Conservation (phyloP, 805 yeast species). For the Saccharomycopsis synnaedendra region DNA sequence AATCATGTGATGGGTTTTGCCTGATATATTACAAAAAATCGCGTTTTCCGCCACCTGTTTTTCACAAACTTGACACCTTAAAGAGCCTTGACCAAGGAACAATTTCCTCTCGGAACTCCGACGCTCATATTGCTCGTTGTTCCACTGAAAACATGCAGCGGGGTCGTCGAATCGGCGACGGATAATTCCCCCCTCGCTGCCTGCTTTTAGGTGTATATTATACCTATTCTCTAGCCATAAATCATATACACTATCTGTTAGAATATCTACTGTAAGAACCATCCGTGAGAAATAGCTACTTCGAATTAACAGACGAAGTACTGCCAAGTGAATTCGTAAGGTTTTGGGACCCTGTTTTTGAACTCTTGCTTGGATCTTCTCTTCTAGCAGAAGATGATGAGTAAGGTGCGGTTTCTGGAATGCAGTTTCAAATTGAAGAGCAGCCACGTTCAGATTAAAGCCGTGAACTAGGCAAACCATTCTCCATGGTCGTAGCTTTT, state of each 20-base stretch:
- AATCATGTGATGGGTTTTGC: too few relatives aligned
- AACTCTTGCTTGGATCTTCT: conserved; percentile 16
- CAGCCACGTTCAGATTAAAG: conserved; percentile 57
- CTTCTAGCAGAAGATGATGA: conserved; percentile 35
- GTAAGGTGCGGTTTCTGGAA: conserved; percentile 68
- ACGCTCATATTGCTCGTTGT: too few relatives aligned
- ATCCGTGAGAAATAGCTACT: conserved; percentile 33
- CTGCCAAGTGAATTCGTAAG: conserved; percentile 36
- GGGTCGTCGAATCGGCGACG: too few relatives aligned
- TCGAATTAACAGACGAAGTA: conserved; percentile 31
- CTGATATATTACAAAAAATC: too few relatives aligned
- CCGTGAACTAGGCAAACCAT: conserved; percentile 55
- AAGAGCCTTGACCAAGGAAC: too few relatives aligned
- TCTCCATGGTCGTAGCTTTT: conserved; percentile 63
- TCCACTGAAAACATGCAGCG: too few relatives aligned
- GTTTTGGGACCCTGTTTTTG: conserved; percentile 25
- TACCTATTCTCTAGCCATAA: conserved; percentile 28
- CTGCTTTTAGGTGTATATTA: conserved; percentile 14
- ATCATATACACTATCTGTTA: conserved; percentile 16
- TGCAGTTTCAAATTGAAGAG: conserved; percentile 77
- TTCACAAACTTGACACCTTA: too few relatives aligned
- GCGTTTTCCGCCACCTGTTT: too few relatives aligned
- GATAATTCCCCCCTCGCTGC: neutral
- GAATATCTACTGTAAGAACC: conserved; percentile 18
- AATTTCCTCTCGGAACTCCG: too few relatives aligned